Conservation (phyloP, 78 protist genomes). For the Pigoraptor vietnamica region DNA sequence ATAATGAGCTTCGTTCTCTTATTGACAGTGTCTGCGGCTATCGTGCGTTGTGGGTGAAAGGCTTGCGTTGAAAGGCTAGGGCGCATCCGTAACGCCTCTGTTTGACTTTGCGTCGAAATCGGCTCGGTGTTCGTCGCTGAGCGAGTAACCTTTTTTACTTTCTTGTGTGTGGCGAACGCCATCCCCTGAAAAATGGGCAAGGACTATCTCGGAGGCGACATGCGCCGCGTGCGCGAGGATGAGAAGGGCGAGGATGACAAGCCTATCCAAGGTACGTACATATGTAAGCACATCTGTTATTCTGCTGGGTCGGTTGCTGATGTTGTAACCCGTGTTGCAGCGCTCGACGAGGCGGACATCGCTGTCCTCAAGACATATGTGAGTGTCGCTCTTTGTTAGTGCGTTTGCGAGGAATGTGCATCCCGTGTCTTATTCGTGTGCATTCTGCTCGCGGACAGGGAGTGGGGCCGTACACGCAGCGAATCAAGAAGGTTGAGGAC, state of each 20-base stretch:
- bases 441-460: constrained; percentile 58
- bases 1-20: no score
- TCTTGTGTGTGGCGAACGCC: no score
- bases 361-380: constrained; percentile 86
- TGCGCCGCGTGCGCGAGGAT: constrained; percentile 25
- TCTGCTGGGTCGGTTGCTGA: neutral
- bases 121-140: no score
- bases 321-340: neutral
- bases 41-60: no score
- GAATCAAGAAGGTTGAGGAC: constrained; percentile 63
- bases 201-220: constrained; percentile 42
- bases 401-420: no score
- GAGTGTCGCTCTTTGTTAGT: no score
- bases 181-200: constrained; percentile 7
- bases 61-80: no score
- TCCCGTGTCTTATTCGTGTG: no score
- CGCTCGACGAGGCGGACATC: constrained; percentile 95
- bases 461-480: constrained; percentile 78
- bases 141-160: no score
- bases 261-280: neutral
- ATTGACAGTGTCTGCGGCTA: no score
- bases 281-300: neutral
- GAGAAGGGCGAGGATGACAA: constrained; percentile 11
- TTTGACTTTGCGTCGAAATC: no score
- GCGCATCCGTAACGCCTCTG: no score